Evolutionary conservation across 345 rosid species (phyloP), one percentile per base, ranked within the genome.

Genomic region (Populus euphratica): DNA sequence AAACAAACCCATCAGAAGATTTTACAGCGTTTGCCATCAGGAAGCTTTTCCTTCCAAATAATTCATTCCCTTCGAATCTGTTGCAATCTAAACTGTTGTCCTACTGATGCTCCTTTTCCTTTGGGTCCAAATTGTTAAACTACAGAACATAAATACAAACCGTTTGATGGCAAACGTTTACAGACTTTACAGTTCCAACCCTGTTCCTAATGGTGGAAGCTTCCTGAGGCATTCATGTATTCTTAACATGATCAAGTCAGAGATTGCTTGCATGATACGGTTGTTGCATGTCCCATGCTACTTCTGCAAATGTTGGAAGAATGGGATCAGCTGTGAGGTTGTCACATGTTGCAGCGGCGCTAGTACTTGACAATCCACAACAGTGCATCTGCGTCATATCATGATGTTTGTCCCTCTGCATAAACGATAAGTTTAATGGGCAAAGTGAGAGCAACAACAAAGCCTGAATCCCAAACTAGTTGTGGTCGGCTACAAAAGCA

Each of bases 391-490:
- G 6, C 10, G n/a, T 38, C 8, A 35, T 63, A 43, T 77, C 69
- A 56, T 21, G 61, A 2, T 59, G 80, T 47, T 63, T 77, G 63
- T 35, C 44, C 63, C n/a, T 77, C 80, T 77, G 75, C 75, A 50
- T 3, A 77, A 64, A 54, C 35, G 20, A 5, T 9, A 43, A 52
- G 20, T 41, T 17, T 13, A 64, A 21, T 21, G 2, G 25, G 38
- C n/a, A 25, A 4, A 64, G 31, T 9, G 66, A 59, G 6, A 11
- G 13, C 35, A 11, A 33, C 68, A 64, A 29, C 38, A 2, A 29
- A 29, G 10, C 36, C 36, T 6, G 38, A 0, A 5, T 14, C 38
- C 8, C 9, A 54, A 54, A 54, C 38, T 64, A 64, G 38, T 12
- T 64, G n/a, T 0, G 69, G 2, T 35, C 12, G n/a, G 39, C 21